Percentiles rank a stretch among this genome's conserved stretches.
Conservation (phyloP, 495 filamentous ascomycete genomes). For the Penicillium parvum region DNA sequence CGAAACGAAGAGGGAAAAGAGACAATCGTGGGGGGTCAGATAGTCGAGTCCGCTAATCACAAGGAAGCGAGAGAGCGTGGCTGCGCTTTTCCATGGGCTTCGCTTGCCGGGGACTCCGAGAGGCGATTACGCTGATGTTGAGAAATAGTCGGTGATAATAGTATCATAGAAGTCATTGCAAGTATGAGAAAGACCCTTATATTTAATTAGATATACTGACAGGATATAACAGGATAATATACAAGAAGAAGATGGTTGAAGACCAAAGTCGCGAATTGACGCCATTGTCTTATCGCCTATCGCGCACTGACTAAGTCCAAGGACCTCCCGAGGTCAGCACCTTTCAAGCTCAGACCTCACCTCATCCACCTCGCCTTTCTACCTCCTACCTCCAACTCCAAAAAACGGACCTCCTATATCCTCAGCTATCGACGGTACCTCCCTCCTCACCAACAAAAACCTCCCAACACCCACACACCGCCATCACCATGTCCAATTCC, state of each 20-base stretch:
- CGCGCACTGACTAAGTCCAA: background rate
- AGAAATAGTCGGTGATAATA: too few species aligned
- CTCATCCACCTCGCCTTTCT: background rate
- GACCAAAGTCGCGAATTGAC: too few species aligned
- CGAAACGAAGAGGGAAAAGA: conserved; percentile 1
- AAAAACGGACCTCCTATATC: background rate
- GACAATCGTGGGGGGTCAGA: conserved; percentile 1
- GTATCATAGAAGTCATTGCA: too few species aligned
- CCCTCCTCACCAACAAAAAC: conserved; percentile 21
- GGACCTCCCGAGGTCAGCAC: too few species aligned
- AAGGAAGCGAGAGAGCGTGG: too few species aligned
- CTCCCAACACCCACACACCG: conserved; percentile 7
- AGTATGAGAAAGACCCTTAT: too few species aligned
- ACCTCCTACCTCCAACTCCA: background rate
- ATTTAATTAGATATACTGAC: too few species aligned
- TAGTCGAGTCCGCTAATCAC: too few species aligned
- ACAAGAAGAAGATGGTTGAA: too few species aligned
- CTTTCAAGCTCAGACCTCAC: background rate
- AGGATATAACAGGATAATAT: too few species aligned
- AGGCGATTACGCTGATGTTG: too few species aligned
- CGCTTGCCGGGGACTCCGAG: conserved; percentile 12
- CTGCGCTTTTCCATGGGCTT: conserved; percentile 8
- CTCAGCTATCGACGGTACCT: background rate
- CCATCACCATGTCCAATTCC: conserved; percentile 40
- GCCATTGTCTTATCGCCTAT: background rate